phyloP scores from a whole-genome alignment of 192 early-diverging fungal genomes.

The Entomortierella beljakovae region DNA sequence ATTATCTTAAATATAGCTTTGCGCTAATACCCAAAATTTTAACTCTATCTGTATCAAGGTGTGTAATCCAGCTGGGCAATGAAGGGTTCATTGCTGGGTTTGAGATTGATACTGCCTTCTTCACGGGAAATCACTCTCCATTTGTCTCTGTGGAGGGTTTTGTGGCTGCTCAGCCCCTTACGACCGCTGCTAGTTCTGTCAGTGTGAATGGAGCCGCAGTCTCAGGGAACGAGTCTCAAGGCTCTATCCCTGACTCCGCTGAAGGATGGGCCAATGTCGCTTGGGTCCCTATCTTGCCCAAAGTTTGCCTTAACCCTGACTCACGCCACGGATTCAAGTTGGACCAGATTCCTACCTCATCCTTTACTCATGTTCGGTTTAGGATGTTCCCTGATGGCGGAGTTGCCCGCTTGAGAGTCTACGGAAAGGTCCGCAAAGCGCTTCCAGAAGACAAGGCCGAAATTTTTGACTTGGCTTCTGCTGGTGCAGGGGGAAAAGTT shows the following conservation, averaged over 20 bases:
- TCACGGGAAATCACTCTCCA: conserved; percentile 94
- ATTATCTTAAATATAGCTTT: background rate
- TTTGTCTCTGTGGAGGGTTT: conserved; percentile 83
- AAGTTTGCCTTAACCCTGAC: conserved; percentile 75
- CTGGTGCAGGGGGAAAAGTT: conserved; percentile 72
- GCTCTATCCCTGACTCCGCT: background rate
- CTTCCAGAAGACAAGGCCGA: conserved; percentile 56
- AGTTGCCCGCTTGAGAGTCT: conserved; percentile 79
- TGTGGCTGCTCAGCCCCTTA: background rate
- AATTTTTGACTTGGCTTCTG: conserved; percentile 75
- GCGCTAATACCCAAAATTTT: no score
- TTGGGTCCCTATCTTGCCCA: conserved; percentile 70
- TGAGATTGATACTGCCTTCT: conserved; percentile 90
- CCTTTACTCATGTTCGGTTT: conserved; percentile 76
- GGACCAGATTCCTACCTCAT: conserved; percentile 52
- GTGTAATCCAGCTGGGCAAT: conserved; percentile 87
- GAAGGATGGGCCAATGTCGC: conserved; percentile 20
- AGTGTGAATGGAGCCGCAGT: conserved; percentile 1
- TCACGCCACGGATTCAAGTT: conserved; percentile 75
- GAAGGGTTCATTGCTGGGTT: conserved; percentile 83
- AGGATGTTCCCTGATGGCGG: conserved; percentile 87
- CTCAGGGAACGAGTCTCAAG: background rate
- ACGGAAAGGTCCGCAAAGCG: conserved; percentile 73
- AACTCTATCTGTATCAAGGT: conserved; percentile 11
- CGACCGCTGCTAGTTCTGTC: background rate